Base-by-base conservation (phyloP, 805 yeast species). In the Naumovozyma castellii region DNA sequence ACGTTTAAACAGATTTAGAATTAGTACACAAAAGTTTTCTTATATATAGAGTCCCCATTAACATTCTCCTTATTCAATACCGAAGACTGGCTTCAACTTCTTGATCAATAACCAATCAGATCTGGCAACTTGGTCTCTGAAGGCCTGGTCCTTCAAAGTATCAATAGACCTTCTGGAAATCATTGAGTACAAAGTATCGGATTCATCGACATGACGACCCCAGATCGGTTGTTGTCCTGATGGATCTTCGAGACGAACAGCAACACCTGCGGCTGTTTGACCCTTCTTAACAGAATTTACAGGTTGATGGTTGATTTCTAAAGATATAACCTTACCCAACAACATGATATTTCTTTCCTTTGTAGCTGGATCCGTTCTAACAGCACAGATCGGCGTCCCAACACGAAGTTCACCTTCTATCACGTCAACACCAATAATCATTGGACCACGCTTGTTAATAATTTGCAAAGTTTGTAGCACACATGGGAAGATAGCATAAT, bases 381-480 rank as follows among this genome's bases (percentile, higher is more conserved):
- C 97, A 19, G 90, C 87, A 69, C 95, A 82, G 44, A 92, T 85
- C 46, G 99, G 98, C 4, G 98, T 88, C 43, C 98, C 98, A 33
- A 84, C 64, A 46, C 88, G 77, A 33, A 92, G 73, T 35, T 82
- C 71, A 56, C 99, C 99, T 60, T 92, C 97, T 34, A 76, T 64
- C 44, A 92, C 95, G 61, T 92, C 99, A 43, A 92, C 97, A 78
- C 99, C 99, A 58, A 92, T 84, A 59, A 92, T 88, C 97, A 92
- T 92, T 46, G 99, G 99, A 64, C 88, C 86, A 68, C 98, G 84
- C 71, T 90, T 90, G 79, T 92, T 92, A 64, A 92, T 92, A 59
- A 92, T 85, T 70, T 92, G 97, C 50, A 92, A 65, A 14, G 97
- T 92, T 66, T 85, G 84, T 68, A 92, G 68, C 27, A 90, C 96